phyloP scores from a whole-genome alignment of 2,329 filamentous ascomycete genomes.

The Pezicula radicicola region DNA sequence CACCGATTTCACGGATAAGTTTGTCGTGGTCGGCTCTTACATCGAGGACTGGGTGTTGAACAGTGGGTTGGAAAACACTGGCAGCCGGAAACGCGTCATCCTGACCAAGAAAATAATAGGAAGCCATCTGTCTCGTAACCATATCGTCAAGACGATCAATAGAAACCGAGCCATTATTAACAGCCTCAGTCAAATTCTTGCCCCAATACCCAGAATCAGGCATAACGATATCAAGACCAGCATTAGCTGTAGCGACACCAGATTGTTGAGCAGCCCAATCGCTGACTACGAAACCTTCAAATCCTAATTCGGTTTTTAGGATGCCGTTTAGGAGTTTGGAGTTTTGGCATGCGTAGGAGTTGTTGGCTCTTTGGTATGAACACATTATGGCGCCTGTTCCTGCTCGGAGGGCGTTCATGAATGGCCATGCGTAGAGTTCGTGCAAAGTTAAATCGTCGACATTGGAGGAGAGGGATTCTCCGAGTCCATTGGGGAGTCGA shows the following conservation, averaged over 20 bases:
- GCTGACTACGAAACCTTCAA: constrained; percentile 79
- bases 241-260: constrained; percentile 73
- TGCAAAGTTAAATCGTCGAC: constrained; percentile 73
- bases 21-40: constrained; percentile 68
- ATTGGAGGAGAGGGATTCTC: constrained; percentile 67
- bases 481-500: constrained; percentile 26
- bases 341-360: constrained; percentile 68
- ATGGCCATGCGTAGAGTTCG: constrained; percentile 82
- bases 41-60: constrained; percentile 60
- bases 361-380: constrained; percentile 71
- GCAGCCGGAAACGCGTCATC: constrained; percentile 36
- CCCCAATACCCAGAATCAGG: constrained; percentile 43
- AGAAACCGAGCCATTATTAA: constrained; percentile 57
- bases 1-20: constrained; percentile 52
- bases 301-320: constrained; percentile 80
- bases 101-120: constrained; percentile 57
- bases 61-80: constrained; percentile 12
- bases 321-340: constrained; percentile 76
- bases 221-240: constrained; percentile 67
- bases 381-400: constrained; percentile 83
- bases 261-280: constrained; percentile 84
- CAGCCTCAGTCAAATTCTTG: constrained; percentile 56
- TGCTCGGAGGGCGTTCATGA: constrained; percentile 71
- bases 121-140: constrained; percentile 59
- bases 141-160: constrained; percentile 58